A percentile compares a stretch with the other conserved stretches of the same genome.
These are phyloP conservation scores for Pseudocohnilembus persalinus DNA, from an alignment of 169 alveolate species.

Conservation along the genomic window DNA sequence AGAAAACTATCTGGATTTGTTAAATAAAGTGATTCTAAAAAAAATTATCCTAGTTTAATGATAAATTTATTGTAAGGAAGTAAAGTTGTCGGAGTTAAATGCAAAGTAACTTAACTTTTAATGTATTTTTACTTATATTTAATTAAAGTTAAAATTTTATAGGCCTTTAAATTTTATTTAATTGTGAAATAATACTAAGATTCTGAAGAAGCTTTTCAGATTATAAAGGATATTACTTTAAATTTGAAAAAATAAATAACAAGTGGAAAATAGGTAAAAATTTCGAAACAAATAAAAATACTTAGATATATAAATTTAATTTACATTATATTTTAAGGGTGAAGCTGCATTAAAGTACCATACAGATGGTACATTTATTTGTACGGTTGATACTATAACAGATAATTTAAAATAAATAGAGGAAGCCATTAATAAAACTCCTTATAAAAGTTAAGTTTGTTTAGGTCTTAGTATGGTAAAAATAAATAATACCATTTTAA, in stretches of 20 bases:
- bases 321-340: constrained; percentile 33
- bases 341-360: constrained; percentile 42
- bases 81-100: constrained; percentile 38
- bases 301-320: background rate
- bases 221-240: no score
- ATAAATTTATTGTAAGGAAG: constrained; percentile 45
- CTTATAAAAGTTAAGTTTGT: constrained; percentile 22
- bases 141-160: no score
- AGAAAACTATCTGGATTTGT: background rate
- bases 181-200: background rate
- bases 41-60: constrained; percentile 10
- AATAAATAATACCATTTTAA: no score
- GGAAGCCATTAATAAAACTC: constrained; percentile 42
- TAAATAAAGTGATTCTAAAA: background rate
- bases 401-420: constrained; percentile 49
- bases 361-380: constrained; percentile 44
- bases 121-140: constrained; percentile 4
- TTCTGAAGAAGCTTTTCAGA: background rate
- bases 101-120: constrained; percentile 33
- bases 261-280: constrained; percentile 37
- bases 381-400: constrained; percentile 38
- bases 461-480: constrained; percentile 23
- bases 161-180: background rate
- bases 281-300: constrained; percentile 11
- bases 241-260: constrained; percentile 17